Evolutionary conservation across 2,329 filamentous ascomycete genomes (phyloP).

Genomic region (Westerdykella ornata): DNA sequence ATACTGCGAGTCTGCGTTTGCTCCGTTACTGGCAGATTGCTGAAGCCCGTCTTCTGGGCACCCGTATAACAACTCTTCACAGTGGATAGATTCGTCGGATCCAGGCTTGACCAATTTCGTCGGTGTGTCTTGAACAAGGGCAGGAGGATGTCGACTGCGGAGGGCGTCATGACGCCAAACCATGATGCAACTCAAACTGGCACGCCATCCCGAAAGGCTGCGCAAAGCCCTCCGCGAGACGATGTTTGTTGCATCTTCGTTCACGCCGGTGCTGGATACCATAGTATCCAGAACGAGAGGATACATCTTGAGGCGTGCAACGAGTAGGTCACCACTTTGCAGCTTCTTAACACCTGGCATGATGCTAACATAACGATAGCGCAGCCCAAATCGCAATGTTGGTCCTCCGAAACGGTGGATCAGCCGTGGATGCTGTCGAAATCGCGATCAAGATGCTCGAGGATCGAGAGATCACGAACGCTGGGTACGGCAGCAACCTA

Average conservation of each 20-base stretch:
- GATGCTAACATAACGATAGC: constrained; percentile 42
- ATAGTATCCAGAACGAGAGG: constrained; percentile 78
- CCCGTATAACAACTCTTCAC: constrained; percentile 4
- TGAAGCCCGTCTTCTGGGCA: too few species aligned
- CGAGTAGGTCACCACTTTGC: constrained; percentile 55
- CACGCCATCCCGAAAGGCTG: constrained; percentile 34
- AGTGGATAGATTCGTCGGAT: constrained; percentile 19
- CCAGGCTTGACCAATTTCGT: constrained; percentile 18
- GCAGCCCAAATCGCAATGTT: constrained; percentile 80
- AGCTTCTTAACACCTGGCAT: neutral
- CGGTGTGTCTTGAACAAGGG: constrained; percentile 19
- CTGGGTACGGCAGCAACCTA: constrained; percentile 91
- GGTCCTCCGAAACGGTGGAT: constrained; percentile 68
- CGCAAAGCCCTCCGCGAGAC: constrained; percentile 34
- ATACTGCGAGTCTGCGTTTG: too few species aligned
- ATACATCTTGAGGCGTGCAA: constrained; percentile 81
- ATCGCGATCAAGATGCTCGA: constrained; percentile 81
- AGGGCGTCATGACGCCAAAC: constrained; percentile 12
- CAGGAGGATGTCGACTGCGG: constrained; percentile 22
- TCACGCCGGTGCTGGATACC: constrained; percentile 90
- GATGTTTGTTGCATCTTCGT: constrained; percentile 77
- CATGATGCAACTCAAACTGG: constrained; percentile 21
- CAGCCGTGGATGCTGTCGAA: constrained; percentile 82
- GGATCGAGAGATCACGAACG: constrained; percentile 92
- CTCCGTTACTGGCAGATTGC: too few species aligned